These are phyloP conservation scores for Pichia inconspicua DNA, from an alignment of 1,139 yeast genomes.

Conservation along the genomic window DNA sequence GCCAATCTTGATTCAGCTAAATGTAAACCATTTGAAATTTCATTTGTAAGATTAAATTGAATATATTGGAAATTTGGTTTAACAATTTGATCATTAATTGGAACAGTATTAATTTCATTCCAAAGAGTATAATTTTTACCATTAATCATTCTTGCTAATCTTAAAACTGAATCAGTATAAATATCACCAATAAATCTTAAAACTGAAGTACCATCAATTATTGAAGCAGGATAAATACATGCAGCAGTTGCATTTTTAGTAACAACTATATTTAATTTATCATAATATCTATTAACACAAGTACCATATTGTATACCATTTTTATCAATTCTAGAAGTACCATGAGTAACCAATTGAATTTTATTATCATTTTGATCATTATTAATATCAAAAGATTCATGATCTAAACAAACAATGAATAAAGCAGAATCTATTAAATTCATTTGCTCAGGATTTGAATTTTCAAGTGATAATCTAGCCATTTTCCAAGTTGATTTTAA, in stretches of 20 bases:
- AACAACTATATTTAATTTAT: constrained; percentile 61
- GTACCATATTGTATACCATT: constrained; percentile 64
- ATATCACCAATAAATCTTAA: constrained; percentile 67
- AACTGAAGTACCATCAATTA: constrained; percentile 75
- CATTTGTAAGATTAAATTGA: constrained; percentile 43
- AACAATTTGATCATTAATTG: constrained; percentile 28
- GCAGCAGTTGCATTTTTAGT: constrained; percentile 69
- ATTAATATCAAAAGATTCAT: constrained; percentile 28
- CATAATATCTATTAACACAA: constrained; percentile 75
- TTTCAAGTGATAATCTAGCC: constrained; percentile 45
- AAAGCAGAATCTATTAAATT: constrained; percentile 53
- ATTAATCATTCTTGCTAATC: constrained; percentile 64
- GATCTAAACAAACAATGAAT: constrained; percentile 61
- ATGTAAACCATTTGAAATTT: constrained; percentile 43
- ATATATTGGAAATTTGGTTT: constrained; percentile 41
- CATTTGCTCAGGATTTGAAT: constrained; percentile 38
- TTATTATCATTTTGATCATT: constrained; percentile 38
- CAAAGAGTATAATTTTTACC: constrained; percentile 65
- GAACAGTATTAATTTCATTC: constrained; percentile 33
- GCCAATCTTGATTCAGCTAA: constrained; percentile 70
- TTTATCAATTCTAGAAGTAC: constrained; percentile 48
- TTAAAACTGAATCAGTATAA: constrained; percentile 64
- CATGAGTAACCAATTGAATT: constrained; percentile 51
- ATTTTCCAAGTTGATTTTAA: constrained; percentile 54
- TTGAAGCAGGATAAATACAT: constrained; percentile 65